A percentile compares a stretch with the other conserved stretches of the same genome.
These are phyloP conservation scores for Auricularia cornea DNA, from an alignment of 768 basidiomycete genomes.

Conservation along the genomic window DNA sequence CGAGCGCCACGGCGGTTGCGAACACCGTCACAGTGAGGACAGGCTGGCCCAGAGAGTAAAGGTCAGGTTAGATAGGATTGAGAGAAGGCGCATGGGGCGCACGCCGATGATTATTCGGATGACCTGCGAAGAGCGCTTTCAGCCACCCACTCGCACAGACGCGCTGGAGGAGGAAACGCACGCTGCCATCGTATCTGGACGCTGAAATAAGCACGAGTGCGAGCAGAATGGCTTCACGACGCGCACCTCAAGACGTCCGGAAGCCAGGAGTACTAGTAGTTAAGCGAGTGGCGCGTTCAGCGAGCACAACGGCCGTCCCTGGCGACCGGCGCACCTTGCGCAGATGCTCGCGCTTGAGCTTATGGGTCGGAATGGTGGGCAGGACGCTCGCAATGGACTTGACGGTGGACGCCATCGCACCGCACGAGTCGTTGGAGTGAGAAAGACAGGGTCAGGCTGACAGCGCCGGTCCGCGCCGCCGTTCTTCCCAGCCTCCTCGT, in stretches of 20 bases:
- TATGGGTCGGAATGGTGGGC: neutral
- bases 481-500: no score
- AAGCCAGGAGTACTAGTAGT: slow-evolving; percentile 1
- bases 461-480: no score
- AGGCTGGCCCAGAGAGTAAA: slow-evolving; percentile 31
- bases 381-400: neutral
- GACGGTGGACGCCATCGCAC: neutral
- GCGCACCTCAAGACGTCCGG: neutral
- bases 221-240: neutral
- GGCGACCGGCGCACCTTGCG: neutral
- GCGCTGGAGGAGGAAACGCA: neutral
- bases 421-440: no score
- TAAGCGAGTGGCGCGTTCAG: neutral
- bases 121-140: neutral
- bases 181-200: neutral
- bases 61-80: neutral
- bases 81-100: neutral
- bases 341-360: neutral
- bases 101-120: neutral
- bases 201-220: neutral
- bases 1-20: slow-evolving; percentile 52
- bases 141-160: neutral
- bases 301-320: neutral
- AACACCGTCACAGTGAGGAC: slow-evolving; percentile 79
- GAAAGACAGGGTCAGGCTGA: no score